Percentiles rank a stretch among this genome's conserved stretches.
These are phyloP conservation scores for Ophiostoma montium DNA, from an alignment of 2,329 filamentous ascomycete species.

Conservation along the genomic window DNA sequence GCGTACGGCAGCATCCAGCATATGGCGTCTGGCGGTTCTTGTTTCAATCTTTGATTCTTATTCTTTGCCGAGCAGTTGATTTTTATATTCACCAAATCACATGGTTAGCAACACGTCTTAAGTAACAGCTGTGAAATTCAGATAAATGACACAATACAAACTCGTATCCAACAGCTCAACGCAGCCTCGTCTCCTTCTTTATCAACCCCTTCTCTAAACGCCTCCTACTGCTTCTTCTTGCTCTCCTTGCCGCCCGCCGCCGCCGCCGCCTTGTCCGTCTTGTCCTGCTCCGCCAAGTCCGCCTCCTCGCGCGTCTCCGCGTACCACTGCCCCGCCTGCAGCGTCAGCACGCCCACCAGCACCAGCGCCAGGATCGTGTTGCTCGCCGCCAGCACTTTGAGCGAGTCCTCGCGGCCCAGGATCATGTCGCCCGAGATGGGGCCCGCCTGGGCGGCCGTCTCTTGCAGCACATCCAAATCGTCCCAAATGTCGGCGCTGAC, in stretches of 20 bases:
- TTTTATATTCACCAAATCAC: no score
- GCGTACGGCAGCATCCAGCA: no score
- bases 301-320: constrained; percentile 84
- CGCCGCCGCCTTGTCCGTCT: constrained; percentile 21
- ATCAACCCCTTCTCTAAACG: no score
- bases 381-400: constrained; percentile 82
- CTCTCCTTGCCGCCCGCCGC: constrained; percentile 6
- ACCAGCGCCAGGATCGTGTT: constrained; percentile 94
- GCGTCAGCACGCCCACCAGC: constrained; percentile 74
- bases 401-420: constrained; percentile 71
- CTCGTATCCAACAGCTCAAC: no score
- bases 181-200: no score
- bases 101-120: no score
- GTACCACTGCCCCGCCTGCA: constrained; percentile 98
- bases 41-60: no score
- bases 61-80: no score
- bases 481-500: constrained; percentile 58
- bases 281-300: constrained; percentile 55
- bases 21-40: no score
- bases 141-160: no score
- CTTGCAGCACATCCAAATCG: constrained; percentile 19
- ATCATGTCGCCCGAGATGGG: constrained; percentile 46
- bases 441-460: constrained; percentile 25
- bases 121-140: no score
- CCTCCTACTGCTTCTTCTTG: constrained; percentile 15